Percentiles rank a stretch among this genome's conserved stretches.
Evolutionary conservation across 805 yeast genomes (phyloP).

Genomic region (Candida awuae): DNA sequence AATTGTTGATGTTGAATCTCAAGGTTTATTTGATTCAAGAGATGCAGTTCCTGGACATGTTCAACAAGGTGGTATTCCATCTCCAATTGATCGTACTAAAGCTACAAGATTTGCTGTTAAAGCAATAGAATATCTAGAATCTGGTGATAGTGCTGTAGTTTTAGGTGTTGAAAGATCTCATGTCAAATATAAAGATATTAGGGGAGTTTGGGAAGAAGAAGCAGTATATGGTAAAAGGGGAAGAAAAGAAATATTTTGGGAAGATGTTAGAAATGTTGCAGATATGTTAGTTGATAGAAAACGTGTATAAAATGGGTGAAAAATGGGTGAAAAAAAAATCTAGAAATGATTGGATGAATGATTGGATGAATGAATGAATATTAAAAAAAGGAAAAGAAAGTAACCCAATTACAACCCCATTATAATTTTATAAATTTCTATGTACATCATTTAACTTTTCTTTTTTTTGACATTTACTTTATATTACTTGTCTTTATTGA

Average conservation of each 20-base stretch:
- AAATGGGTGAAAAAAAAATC: background rate
- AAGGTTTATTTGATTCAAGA: slow-evolving; percentile 64
- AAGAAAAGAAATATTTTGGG: slow-evolving; percentile 88
- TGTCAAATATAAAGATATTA: slow-evolving; percentile 63
- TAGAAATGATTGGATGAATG: too few relatives aligned
- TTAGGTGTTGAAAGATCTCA: slow-evolving; percentile 77
- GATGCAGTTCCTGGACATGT: slow-evolving; percentile 84
- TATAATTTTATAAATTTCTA: too few relatives aligned
- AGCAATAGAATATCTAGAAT: slow-evolving; percentile 59
- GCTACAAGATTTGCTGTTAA: slow-evolving; percentile 66
- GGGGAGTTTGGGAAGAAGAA: slow-evolving; percentile 77
- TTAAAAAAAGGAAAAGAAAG: too few relatives aligned
- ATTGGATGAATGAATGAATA: too few relatives aligned
- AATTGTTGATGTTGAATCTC: slow-evolving; percentile 54
- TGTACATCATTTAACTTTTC: too few relatives aligned
- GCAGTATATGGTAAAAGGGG: slow-evolving; percentile 75
- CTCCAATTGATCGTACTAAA: slow-evolving; percentile 68
- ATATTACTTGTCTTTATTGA: too few relatives aligned
- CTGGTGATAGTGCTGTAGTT: slow-evolving; percentile 48
- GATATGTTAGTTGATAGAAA: slow-evolving; percentile 78
- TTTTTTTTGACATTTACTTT: background rate
- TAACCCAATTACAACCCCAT: too few relatives aligned
- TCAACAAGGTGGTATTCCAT: slow-evolving; percentile 75
- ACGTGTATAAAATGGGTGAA: slow-evolving; percentile 9
- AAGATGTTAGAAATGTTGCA: slow-evolving; percentile 61